Base-by-base conservation (phyloP, 2,329 filamentous ascomycete genomes). In the Colletotrichum simmondsii region DNA sequence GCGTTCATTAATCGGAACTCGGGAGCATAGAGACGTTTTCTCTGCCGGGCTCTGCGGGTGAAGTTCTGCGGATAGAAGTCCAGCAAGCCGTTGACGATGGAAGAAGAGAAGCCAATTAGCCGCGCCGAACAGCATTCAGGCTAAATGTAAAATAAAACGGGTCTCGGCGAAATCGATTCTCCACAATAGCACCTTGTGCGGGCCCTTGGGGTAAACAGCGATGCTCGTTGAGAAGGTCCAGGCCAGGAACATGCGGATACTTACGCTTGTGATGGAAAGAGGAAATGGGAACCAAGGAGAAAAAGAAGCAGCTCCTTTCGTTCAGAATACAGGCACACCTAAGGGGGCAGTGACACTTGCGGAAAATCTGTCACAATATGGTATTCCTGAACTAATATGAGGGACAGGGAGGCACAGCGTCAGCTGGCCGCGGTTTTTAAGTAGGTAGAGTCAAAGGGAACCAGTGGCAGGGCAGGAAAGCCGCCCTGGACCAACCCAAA, bases 101-200 rank as follows among this genome's bases (percentile, higher is more conserved):
- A 60, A 72, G 65, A 71, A 59, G 24, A 62, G 58, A 62, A 58
- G 52, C 68, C 71, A 63, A 74, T 74, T 73, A 74, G 65, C 73
- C 73, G 65, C 71, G 30, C 53, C 57, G 46, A 30, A 70, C 35
- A 46, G 61, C 14, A 57, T 73, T 74, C 61, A 74, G 73, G 73
- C 71, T 74, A 71, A 74, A 74, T 71, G 37, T 22, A 30, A 67
- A 65, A 65, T 58, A 65, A 64, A 58, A 61, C 57, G 71, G 70
- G 71, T 59, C 63, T 53, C 56, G 37, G 62, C 57, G 37, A 59
- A 67, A 72, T 73, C 57, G n/a, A 67, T 63, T 68, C 62, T 53
- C 61, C 57, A 54, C 22, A 35, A 30, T 30, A 61, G 16, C 35
- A 14, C 57, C 32, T 62, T 1, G 24, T 52, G 66, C 26, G 32